Conservation (phyloP, 345 rosid species). For the Rhodamnia argentea region DNA sequence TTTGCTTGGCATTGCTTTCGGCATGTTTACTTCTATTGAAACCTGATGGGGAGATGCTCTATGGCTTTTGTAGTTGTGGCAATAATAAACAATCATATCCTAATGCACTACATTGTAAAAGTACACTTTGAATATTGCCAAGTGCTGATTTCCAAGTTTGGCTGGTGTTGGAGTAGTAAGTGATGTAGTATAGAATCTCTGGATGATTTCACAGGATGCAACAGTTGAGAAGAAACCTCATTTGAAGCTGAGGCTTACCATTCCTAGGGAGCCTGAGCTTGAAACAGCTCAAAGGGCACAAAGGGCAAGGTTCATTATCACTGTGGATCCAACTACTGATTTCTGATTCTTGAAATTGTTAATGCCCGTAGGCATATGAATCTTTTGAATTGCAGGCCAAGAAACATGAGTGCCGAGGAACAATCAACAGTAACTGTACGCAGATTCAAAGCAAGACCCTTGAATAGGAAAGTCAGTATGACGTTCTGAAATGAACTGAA, state of each 20-base stretch:
- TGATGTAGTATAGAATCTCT: not conserved
- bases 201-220: conserved; percentile 40
- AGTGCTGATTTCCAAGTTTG: not conserved
- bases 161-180: not conserved
- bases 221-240: conserved; percentile 26
- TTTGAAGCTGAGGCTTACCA: conserved; percentile 49
- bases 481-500: not conserved
- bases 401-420: conserved; percentile 26
- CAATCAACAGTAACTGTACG: conserved; percentile 18
- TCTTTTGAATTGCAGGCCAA: conserved; percentile 50
- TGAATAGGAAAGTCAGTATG: conserved; percentile 81
- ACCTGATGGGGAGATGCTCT: not conserved
- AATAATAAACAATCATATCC: too few species aligned
- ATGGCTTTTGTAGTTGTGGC: too few species aligned
- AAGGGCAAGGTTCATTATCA: conserved; percentile 44
- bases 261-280: conserved; percentile 88
- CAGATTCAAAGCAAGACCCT: conserved; percentile 87
- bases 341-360: not conserved
- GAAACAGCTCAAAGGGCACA: conserved; percentile 83
- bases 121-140: not conserved
- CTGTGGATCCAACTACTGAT: not conserved
- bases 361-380: conserved; percentile 1
- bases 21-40: not conserved
- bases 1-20: not conserved
- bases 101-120: too few species aligned